Evolutionary conservation across 2,329 filamentous ascomycete genomes (phyloP).

Genomic region (Amylocarpus encephaloides): DNA sequence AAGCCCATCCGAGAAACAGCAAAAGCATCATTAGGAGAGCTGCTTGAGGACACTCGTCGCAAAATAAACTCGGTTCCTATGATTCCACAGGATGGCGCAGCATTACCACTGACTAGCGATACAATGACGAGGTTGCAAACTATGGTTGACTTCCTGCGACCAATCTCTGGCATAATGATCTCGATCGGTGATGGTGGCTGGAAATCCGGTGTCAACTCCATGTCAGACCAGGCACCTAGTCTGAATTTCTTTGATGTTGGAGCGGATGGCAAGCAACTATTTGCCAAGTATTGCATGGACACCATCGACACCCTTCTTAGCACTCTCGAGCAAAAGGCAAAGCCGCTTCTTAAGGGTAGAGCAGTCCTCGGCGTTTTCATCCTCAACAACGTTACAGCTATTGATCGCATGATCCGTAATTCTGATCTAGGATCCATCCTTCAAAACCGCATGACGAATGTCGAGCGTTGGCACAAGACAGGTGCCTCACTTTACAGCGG

Average conservation of each 20-base stretch:
- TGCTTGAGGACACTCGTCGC: constrained; percentile 76
- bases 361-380: constrained; percentile 80
- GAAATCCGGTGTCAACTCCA: constrained; percentile 54
- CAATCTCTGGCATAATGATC: constrained; percentile 83
- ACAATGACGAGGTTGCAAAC: constrained; percentile 81
- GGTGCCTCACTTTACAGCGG: constrained; percentile 76
- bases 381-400: constrained; percentile 77
- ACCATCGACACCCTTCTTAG: constrained; percentile 76
- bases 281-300: constrained; percentile 84
- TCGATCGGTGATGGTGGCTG: constrained; percentile 92
- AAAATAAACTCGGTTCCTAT: constrained; percentile 59
- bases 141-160: constrained; percentile 79
- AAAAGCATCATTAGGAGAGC: constrained; percentile 73
- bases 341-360: constrained; percentile 67
- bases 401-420: constrained; percentile 76
- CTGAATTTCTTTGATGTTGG: constrained; percentile 78
- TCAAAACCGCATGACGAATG: constrained; percentile 54
- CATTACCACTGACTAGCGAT: constrained; percentile 72
- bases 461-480: constrained; percentile 85
- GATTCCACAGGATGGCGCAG: constrained; percentile 71
- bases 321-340: constrained; percentile 68
- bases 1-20: constrained; percentile 89
- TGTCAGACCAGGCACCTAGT: constrained; percentile 59
- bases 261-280: constrained; percentile 80
- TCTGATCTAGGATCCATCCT: constrained; percentile 74